Conservation (phyloP, 257 asterid genomes). For the Fraxinus pennsylvanica region DNA sequence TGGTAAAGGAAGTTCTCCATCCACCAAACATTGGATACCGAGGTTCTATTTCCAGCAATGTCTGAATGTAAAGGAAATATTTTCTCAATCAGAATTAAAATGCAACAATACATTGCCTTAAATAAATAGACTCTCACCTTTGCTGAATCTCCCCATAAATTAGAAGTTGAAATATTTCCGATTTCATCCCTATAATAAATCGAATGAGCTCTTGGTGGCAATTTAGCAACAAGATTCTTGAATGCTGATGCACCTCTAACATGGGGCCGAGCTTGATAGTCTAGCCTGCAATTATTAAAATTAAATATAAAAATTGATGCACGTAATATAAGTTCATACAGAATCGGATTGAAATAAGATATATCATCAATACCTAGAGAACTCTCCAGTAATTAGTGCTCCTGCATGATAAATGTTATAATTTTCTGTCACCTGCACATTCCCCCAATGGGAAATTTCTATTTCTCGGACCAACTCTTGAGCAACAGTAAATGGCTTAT, state of each 20-base stretch:
- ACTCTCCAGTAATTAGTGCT: conserved; percentile 80
- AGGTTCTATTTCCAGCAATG: conserved; percentile 90
- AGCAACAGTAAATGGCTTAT: conserved; percentile 77
- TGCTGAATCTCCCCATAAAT: conserved; percentile 67
- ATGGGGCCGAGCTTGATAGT: conserved; percentile 78
- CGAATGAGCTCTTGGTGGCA: conserved; percentile 94
- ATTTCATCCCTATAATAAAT: conserved; percentile 95
- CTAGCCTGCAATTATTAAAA: conserved; percentile 59
- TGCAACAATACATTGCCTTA: conserved; percentile 4
- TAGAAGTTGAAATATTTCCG: conserved; percentile 95
- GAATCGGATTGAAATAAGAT: conserved; percentile 13
- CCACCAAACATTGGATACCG: conserved; percentile 99
- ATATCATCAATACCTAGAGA: conserved; percentile 68
- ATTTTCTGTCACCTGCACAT: conserved; percentile 86
- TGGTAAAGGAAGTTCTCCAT: conserved; percentile 92
- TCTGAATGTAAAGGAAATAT: conserved; percentile 50
- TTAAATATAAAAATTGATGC: neutral
- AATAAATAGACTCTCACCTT: conserved; percentile 50
- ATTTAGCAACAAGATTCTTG: conserved; percentile 66
- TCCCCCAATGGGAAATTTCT: conserved; percentile 99
- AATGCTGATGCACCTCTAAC: conserved; percentile 81
- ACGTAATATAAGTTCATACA: conserved; percentile 1
- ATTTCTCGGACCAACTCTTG: conserved; percentile 84
- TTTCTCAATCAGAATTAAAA: conserved; percentile 27
- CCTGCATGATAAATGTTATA: conserved; percentile 85